phyloP scores from a whole-genome alignment of 1,284 basidiomycete genomes.

The Inonotus obliquus region DNA sequence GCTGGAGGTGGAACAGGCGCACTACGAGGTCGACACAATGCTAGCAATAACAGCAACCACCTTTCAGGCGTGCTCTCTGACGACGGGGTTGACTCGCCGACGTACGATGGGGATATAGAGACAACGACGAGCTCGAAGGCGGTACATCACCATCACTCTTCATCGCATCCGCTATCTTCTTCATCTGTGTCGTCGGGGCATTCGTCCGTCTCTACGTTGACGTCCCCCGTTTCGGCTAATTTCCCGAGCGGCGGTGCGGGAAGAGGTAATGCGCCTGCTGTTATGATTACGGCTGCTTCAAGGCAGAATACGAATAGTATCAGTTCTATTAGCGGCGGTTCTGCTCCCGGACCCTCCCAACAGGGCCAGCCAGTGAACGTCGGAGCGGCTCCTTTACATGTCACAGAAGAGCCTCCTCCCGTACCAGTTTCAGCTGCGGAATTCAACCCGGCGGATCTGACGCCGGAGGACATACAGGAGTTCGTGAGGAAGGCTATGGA shows the following conservation, averaged over 20 bases:
- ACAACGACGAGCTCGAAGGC: constrained; percentile 46
- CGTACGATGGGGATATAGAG: constrained; percentile 89
- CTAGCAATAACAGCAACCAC: constrained; percentile 43
- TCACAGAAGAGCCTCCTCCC: constrained; percentile 41
- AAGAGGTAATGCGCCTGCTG: constrained; percentile 25
- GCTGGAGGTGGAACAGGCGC: not conserved
- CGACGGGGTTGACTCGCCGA: constrained; percentile 75
- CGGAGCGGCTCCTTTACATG: constrained; percentile 22
- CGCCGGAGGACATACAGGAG: constrained; percentile 66
- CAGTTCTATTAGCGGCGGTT: not conserved
- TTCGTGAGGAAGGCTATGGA: constrained; percentile 66
- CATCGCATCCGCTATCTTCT: constrained; percentile 7
- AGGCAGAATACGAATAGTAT: not conserved
- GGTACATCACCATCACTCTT: constrained; percentile 19
- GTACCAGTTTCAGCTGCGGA: constrained; percentile 35
- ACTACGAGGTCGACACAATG: constrained; percentile 16
- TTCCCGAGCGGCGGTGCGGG: constrained; percentile 27
- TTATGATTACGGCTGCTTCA: constrained; percentile 17
- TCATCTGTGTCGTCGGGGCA: constrained; percentile 33
- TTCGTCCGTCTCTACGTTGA: constrained; percentile 39
- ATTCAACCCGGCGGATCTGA: constrained; percentile 63
- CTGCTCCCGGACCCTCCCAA: not conserved
- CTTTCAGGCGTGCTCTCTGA: constrained; percentile 58
- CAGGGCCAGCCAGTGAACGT: constrained; percentile 9
- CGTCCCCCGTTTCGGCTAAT: constrained; percentile 37